Evolutionary conservation across 805 yeast genomes (phyloP).

Genomic region (Pichia heedii): DNA sequence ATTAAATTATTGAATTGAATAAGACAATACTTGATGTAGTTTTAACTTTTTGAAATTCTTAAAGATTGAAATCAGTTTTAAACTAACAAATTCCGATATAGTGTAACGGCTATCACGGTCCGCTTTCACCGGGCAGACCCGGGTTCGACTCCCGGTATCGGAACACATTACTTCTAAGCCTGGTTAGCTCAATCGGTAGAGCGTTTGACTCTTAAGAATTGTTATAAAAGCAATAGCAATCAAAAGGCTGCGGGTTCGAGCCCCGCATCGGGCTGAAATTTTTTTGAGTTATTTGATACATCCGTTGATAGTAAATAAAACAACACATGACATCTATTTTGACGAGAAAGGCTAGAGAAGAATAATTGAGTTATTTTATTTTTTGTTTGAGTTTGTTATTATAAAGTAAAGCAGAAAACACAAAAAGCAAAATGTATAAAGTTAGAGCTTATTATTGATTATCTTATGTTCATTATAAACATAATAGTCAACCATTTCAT

Average conservation of each 20-base stretch:
- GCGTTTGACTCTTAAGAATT: conserved; percentile 8
- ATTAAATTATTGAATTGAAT: no score
- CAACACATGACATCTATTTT: no score
- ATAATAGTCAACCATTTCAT: conserved; percentile 8
- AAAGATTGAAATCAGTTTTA: no score
- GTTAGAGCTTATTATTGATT: no score
- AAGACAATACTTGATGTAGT: no score
- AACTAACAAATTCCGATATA: conserved; percentile 25
- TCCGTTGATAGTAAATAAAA: no score
- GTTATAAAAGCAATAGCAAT: background rate
- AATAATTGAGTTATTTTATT: no score
- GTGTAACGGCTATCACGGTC: conserved; percentile 35
- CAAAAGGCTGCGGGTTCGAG: conserved; percentile 8
- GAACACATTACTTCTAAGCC: conserved; percentile 21
- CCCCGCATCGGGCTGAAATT: conserved; percentile 9
- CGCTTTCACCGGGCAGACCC: conserved; percentile 37
- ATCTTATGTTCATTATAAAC: background rate
- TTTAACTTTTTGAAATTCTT: no score
- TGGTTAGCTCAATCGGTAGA: conserved; percentile 10
- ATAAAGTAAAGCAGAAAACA: no score
- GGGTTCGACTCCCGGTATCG: conserved; percentile 37
- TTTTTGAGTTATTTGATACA: background rate
- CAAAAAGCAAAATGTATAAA: no score
- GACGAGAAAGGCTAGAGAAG: no score
- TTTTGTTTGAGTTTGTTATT: no score